Evolutionary conservation across 2,329 filamentous ascomycete genomes (phyloP), one percentile per base, ranked within the genome.

Genomic region (Ascocoryne sarcoides): DNA sequence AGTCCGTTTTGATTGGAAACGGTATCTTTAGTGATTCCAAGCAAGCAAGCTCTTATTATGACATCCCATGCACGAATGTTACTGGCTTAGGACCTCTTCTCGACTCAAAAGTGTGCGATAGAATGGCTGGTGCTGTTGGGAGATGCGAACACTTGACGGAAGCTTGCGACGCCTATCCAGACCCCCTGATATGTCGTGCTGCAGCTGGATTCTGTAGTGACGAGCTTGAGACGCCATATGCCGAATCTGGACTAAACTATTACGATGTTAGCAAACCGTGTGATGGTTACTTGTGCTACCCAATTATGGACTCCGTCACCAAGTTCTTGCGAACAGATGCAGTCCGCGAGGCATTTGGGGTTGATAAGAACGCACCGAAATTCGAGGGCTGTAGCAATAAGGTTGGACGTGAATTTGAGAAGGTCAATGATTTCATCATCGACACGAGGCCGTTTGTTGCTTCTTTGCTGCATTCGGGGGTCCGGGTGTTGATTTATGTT

Each of bases 1-100:
- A 62, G 34, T 69, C 67, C 3, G 61, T 67, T 14, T 58, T 69
- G 4, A 62, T 70, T 4, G 68, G 68, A 2, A 69, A 71, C 46
- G 68, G 65, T 12, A 66, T 57, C 40, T 63, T 70, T 28, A 67
- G 65, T 1, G 61, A 60, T 2, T 51, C 61, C 7, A 60, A 68
- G 38, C 62, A 58, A 1, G 50, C 54, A 2, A 68, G 61, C 37
- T 65, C 65, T 8, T 67, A 66, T 47, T 69, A 62, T 61, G 65
- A 68, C 44, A 68, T 65, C 0, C 61, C 68, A 3, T 69, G 66
- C 49, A 67, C 64, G 0, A 68, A 63, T 2, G 66, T 67, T 30
- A 64, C 65, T 0, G 66, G 66, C 5, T 58, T 68, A 15, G 32
- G 59, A 4, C 65, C 66, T 4, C 48, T 69, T 2, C 68, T 69